Conservation (phyloP, 2,329 filamentous ascomycete species). For the Diaporthe vexans region DNA sequence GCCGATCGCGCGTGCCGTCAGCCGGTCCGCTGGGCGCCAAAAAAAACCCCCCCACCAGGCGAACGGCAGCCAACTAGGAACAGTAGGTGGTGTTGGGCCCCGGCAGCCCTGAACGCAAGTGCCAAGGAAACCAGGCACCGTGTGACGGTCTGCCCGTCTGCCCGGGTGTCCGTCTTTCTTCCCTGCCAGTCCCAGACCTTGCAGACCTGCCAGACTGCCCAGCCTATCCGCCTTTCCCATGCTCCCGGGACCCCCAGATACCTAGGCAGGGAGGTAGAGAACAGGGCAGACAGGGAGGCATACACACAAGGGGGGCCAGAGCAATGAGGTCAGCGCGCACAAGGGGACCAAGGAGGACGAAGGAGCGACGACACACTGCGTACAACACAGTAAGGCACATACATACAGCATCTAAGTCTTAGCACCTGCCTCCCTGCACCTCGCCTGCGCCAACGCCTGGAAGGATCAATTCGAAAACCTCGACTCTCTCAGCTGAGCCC, state of each 20-base stretch:
- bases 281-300: not conserved
- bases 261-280: no score
- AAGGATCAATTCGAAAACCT: slow-evolving; percentile 27
- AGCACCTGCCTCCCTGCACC: not conserved
- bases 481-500: slow-evolving; percentile 8
- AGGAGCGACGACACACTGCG: not conserved
- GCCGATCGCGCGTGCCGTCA: slow-evolving; percentile 30
- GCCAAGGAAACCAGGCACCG: slow-evolving; percentile 21
- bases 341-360: not conserved
- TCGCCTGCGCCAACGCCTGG: not conserved
- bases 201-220: not conserved
- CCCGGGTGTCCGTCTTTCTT: not conserved
- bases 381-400: slow-evolving; percentile 14
- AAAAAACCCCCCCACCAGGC: not conserved
- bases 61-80: not conserved
- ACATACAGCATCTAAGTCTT: no score
- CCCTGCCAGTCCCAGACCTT: not conserved
- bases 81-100: not conserved
- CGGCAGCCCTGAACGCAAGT: slow-evolving; percentile 8
- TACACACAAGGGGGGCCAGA: not conserved
- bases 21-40: slow-evolving; percentile 32
- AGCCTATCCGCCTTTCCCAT: not conserved
- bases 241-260: not conserved
- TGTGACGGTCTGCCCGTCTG: slow-evolving; percentile 26
- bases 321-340: slow-evolving; percentile 3